A percentile compares a stretch with the other conserved stretches of the same genome.
Evolutionary conservation across 2,329 filamentous ascomycete genomes (phyloP).

Genomic region (Cladobotryum mycophilum): DNA sequence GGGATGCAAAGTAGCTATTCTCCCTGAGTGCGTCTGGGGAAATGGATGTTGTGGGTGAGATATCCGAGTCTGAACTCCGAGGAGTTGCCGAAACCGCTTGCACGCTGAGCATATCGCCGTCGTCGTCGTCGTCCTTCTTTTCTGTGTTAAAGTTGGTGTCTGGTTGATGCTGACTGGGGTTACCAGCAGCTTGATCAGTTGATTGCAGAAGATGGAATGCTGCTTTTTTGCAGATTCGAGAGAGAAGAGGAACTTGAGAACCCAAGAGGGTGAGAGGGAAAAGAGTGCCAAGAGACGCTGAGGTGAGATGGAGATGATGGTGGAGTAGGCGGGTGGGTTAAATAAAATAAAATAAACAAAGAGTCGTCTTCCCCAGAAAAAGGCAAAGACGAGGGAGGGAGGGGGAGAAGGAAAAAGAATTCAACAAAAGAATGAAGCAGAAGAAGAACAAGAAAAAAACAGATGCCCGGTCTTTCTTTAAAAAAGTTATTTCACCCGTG

Average conservation of each 20-base stretch:
- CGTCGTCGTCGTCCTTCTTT: neutral
- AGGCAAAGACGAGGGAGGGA: neutral
- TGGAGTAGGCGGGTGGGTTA: neutral
- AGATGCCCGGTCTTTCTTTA: conserved; percentile 1
- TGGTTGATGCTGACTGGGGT: neutral
- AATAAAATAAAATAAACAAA: neutral
- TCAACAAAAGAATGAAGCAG: conserved; percentile 11
- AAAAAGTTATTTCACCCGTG: neutral
- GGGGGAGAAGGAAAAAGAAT: neutral
- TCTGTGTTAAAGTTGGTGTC: conserved; percentile 2
- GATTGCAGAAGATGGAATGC: neutral
- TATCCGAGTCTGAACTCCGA: conserved; percentile 34
- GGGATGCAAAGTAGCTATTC: conserved; percentile 5
- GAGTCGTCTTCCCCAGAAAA: neutral
- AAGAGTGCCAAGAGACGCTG: neutral
- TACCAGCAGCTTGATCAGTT: neutral
- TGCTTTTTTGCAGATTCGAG: neutral
- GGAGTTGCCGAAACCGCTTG: conserved; percentile 15
- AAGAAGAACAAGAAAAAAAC: neutral
- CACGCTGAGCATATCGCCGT: conserved; percentile 10
- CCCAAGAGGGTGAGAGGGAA: neutral
- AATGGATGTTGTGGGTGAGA: conserved; percentile 35
- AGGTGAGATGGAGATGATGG: no score
- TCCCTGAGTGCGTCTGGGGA: conserved; percentile 15
- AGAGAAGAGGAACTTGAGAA: neutral